Evolutionary conservation across 2,329 filamentous ascomycete genomes (phyloP), one percentile per base, ranked within the genome.

Genomic region (Penicillium sp.): DNA sequence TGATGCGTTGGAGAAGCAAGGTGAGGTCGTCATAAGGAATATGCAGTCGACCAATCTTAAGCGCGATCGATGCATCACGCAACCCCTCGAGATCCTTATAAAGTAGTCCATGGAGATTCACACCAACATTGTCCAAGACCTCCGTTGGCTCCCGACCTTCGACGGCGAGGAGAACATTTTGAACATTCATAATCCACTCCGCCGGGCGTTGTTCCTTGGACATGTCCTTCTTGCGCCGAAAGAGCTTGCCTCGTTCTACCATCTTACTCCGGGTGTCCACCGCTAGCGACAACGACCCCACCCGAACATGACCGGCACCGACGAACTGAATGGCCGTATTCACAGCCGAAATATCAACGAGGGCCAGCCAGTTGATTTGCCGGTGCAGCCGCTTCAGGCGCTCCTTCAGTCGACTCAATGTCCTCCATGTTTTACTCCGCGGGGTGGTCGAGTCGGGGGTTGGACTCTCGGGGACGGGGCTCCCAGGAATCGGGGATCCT

Each of bases 201-300:
- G 93, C 93, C 39, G 95, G 92, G 47, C 85, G 82, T 65, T 89
- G 87, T 49, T 86, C 79, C 27, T 82, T 81, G 44, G 81, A 81
- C 62, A 85, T 81, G 62, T 87, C 81, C 69, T 87, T 87, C 74
- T 89, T 84, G 69, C 91, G 90, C 65, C 93, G 88, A 75, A 96
- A 96, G 67, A 96, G 88, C 45, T 92, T 89, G 57, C 91, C 91
- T 54, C 92, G 86, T 70, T 97, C 93, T 29, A 96, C 91, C 76
- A 93, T 93, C 76, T 96, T 96, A 60, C 87, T 87, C 65, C 96
- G 83, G 7, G 95, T 98, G 71, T 99, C 93, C 52, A 99, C 90
- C 5, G 91, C 90, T 58, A 96, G 79, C 14, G 90, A 92, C 67
- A 97, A 84, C 65, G 86, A 90, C 56, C 93, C 93, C 54, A 97